These are phyloP conservation scores for Auriscalpium vulgare DNA, from an alignment of 768 basidiomycete species.

Conservation along the genomic window DNA sequence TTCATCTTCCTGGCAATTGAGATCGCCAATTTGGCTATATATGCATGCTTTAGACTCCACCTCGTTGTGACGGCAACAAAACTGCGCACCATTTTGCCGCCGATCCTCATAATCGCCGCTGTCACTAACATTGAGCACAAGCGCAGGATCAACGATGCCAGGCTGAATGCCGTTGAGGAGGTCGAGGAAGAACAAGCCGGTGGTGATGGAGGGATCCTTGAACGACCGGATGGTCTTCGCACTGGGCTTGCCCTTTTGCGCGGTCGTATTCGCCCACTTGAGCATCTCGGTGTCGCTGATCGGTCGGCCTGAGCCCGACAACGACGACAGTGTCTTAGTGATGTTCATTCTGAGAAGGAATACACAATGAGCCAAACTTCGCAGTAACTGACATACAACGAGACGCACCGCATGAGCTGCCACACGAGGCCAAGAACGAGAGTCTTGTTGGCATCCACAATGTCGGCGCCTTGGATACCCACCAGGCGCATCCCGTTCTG, in stretches of 20 bases:
- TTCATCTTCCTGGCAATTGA: conserved; percentile 99
- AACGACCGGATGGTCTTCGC: conserved; percentile 76
- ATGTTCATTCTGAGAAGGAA: conserved; percentile 62
- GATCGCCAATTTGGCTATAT: conserved; percentile 87
- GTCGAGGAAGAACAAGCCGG: conserved; percentile 89
- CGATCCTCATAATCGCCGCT: conserved; percentile 76
- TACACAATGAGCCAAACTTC: neutral
- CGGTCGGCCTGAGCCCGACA: conserved; percentile 70
- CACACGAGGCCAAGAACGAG: conserved; percentile 94
- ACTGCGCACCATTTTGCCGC: conserved; percentile 74
- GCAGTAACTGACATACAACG: neutral
- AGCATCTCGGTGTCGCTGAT: conserved; percentile 91
- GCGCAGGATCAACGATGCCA: conserved; percentile 86
- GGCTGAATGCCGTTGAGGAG: conserved; percentile 86
- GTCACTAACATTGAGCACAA: conserved; percentile 59
- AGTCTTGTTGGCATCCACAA: conserved; percentile 89
- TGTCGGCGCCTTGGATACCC: conserved; percentile 96
- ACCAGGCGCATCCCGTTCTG: conserved; percentile 93
- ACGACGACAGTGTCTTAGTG: conserved; percentile 74
- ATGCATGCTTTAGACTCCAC: neutral
- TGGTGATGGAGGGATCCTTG: conserved; percentile 86
- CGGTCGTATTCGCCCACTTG: conserved; percentile 91
- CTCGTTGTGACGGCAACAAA: neutral
- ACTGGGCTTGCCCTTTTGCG: conserved; percentile 56
- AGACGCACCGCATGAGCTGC: conserved; percentile 85